Evolutionary conservation across 768 basidiomycete genomes (phyloP).

Genomic region (Lactarius sanguifluus): DNA sequence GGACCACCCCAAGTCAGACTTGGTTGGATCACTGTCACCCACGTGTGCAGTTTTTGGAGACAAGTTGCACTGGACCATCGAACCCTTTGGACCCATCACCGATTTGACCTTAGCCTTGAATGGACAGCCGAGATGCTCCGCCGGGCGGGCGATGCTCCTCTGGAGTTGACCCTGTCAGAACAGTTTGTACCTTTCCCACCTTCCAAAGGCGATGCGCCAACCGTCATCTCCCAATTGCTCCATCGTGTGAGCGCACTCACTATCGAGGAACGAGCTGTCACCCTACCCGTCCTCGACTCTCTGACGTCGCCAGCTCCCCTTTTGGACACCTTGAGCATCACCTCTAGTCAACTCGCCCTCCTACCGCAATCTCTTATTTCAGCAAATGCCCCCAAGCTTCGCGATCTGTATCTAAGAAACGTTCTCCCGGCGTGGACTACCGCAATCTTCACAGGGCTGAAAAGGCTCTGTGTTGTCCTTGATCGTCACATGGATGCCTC

Average conservation of each 20-base stretch:
- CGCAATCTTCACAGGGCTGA: slow-evolving; percentile 5
- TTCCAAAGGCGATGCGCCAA: neutral
- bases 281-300: neutral
- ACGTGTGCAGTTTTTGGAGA: slow-evolving; percentile 25
- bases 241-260: slow-evolving; percentile 16
- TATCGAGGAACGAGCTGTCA: slow-evolving; percentile 8
- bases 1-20: slow-evolving; percentile 7
- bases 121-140: slow-evolving; percentile 19
- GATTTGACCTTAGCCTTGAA: slow-evolving; percentile 19
- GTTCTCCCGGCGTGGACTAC: slow-evolving; percentile 10
- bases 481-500: slow-evolving; percentile 3
- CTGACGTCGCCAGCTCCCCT: slow-evolving; percentile 12
- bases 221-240: slow-evolving; percentile 16
- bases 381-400: slow-evolving; percentile 5
- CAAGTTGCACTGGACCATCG: slow-evolving; percentile 16
- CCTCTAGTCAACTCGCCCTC: neutral
- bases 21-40: slow-evolving; percentile 23
- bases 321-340: slow-evolving; percentile 10
- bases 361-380: slow-evolving; percentile 16
- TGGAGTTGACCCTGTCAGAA: slow-evolving; percentile 7
- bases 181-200: slow-evolving; percentile 10
- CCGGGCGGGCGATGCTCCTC: slow-evolving; percentile 16
- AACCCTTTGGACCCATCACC: slow-evolving; percentile 17
- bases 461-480: slow-evolving; percentile 3
- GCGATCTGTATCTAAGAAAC: slow-evolving; percentile 8